These are phyloP conservation scores for Penium margaritaceum DNA, from an alignment of 139 green algal genomes.

Conservation along the genomic window DNA sequence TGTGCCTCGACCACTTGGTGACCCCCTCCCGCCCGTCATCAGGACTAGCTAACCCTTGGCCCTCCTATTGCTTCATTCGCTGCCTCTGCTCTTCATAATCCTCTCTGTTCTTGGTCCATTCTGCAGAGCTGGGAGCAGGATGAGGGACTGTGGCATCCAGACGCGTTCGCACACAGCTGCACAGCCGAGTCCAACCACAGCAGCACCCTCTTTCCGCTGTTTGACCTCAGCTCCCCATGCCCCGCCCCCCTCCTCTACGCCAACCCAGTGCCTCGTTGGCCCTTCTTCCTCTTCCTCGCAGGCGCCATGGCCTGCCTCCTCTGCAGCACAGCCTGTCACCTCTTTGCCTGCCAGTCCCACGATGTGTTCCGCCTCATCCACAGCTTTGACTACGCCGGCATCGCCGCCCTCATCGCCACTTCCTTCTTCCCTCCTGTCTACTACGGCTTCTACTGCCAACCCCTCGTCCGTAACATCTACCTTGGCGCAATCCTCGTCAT, in stretches of 20 bases:
- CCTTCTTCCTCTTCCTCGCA: conserved; percentile 71
- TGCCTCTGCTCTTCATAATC: neutral
- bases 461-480: conserved; percentile 67
- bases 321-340: conserved; percentile 71
- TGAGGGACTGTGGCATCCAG: no score
- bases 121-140: no score
- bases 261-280: no score
- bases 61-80: neutral
- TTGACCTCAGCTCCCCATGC: neutral
- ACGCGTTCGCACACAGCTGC: no score
- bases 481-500: conserved; percentile 62
- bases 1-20: no score
- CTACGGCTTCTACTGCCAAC: conserved; percentile 87
- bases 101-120: no score
- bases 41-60: no score
- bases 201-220: neutral
- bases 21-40: no score
- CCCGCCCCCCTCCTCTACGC: neutral
- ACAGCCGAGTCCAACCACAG: no score
- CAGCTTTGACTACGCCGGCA: conserved; percentile 84
- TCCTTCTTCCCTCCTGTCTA: conserved; percentile 88
- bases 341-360: conserved; percentile 74
- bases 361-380: conserved; percentile 37
- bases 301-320: conserved; percentile 85
- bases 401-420: conserved; percentile 81